These are phyloP conservation scores for Aspergillus viridinutans DNA, from an alignment of 2,329 filamentous ascomycete genomes.

Conservation along the genomic window DNA sequence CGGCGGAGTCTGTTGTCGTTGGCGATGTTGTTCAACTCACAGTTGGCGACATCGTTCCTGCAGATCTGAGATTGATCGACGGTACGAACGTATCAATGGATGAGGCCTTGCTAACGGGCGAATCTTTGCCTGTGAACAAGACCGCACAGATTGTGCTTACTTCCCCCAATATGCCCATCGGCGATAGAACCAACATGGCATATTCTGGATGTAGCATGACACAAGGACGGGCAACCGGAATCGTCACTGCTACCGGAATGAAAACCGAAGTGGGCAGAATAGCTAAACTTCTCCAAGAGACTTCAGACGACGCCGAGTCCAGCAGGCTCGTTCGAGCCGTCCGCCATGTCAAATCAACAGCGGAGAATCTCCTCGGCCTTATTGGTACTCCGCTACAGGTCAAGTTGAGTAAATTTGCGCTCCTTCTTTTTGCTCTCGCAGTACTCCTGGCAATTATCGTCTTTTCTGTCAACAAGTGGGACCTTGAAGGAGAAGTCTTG, in stretches of 20 bases:
- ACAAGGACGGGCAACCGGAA: conserved; percentile 55
- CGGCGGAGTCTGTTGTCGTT: conserved; percentile 56
- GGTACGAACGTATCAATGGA: conserved; percentile 72
- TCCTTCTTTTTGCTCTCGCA: conserved; percentile 71
- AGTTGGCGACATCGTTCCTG: conserved; percentile 57
- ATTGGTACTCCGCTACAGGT: conserved; percentile 77
- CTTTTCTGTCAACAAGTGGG: conserved; percentile 56
- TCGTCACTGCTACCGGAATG: conserved; percentile 59
- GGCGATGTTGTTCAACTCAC: conserved; percentile 52
- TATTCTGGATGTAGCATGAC: conserved; percentile 59
- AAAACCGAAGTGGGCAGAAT: conserved; percentile 60
- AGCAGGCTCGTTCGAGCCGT: conserved; percentile 25
- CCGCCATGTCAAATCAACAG: conserved; percentile 42
- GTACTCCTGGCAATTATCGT: conserved; percentile 60
- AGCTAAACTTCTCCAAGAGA: conserved; percentile 53
- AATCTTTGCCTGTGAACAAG: conserved; percentile 58
- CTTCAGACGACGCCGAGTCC: conserved; percentile 27
- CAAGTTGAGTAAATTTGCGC: conserved; percentile 79
- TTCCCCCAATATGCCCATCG: conserved; percentile 38
- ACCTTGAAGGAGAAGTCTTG: conserved; percentile 54
- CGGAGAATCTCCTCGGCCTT: conserved; percentile 49
- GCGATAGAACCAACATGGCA: conserved; percentile 58
- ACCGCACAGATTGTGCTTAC: conserved; percentile 33
- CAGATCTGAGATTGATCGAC: conserved; percentile 53
- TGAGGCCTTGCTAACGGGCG: conserved; percentile 59